A percentile compares a stretch with the other conserved stretches of the same genome.
Conservation (phyloP, 2,329 filamentous ascomycete species). For the Exophiala calicioides region DNA sequence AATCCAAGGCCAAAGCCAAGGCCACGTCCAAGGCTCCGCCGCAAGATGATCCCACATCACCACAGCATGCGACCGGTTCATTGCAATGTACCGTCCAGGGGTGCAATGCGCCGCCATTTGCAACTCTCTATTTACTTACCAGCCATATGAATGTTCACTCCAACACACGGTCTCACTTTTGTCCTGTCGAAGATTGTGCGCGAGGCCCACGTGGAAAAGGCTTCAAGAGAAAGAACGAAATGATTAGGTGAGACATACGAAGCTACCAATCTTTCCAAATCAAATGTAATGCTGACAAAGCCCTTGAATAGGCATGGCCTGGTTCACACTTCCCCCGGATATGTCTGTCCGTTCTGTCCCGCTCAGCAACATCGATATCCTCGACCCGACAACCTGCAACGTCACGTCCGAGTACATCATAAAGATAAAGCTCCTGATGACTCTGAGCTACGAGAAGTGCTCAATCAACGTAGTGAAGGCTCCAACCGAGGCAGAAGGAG, state of each 20-base stretch:
- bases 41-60: background rate
- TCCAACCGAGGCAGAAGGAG: constrained; percentile 77
- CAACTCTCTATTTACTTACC: constrained; percentile 66
- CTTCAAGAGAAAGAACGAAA: constrained; percentile 70
- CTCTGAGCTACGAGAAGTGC: constrained; percentile 73
- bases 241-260: constrained; percentile 49
- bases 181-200: constrained; percentile 59
- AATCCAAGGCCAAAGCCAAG: background rate
- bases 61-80: constrained; percentile 31
- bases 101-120: constrained; percentile 61
- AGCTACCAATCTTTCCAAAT: background rate
- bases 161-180: constrained; percentile 64
- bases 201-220: constrained; percentile 64
- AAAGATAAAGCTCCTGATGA: constrained; percentile 88
- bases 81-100: constrained; percentile 59
- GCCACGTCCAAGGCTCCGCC: background rate
- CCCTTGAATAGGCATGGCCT: constrained; percentile 63
- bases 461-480: constrained; percentile 82
- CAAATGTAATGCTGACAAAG: background rate
- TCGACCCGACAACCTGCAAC: constrained; percentile 90
- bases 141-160: constrained; percentile 64
- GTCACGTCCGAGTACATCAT: constrained; percentile 92
- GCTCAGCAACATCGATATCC: constrained; percentile 94
- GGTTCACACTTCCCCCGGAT: constrained; percentile 91
- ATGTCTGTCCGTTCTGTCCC: constrained; percentile 93